Percentiles rank a stretch among this genome's conserved stretches.
Evolutionary conservation across 1,284 basidiomycete genomes (phyloP).

Genomic region (Abortiporus biennis): DNA sequence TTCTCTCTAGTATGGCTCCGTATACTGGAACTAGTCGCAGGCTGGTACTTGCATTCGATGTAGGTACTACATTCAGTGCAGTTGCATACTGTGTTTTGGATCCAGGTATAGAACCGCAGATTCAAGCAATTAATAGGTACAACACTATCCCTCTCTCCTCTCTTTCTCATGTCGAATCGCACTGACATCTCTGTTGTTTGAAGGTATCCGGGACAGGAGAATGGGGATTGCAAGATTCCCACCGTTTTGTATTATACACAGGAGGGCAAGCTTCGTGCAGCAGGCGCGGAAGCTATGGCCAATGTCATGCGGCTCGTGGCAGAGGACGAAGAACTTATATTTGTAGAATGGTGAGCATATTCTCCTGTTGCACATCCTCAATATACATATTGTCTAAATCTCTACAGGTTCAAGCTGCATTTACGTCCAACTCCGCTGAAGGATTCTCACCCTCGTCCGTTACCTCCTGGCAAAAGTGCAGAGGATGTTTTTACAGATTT

Average conservation of each 20-base stretch:
- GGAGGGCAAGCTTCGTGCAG: constrained; percentile 36
- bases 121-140: constrained; percentile 69
- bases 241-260: constrained; percentile 48
- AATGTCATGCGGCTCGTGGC: constrained; percentile 34
- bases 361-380: background rate
- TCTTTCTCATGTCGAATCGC: too few relatives aligned
- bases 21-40: constrained; percentile 8
- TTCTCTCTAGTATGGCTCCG: background rate
- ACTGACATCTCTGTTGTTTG: constrained; percentile 3
- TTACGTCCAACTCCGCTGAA: constrained; percentile 34
- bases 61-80: constrained; percentile 17
- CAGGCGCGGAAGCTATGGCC: constrained; percentile 46
- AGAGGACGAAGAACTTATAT: constrained; percentile 40
- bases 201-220: constrained; percentile 38
- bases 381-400: background rate
- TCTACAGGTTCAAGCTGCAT: constrained; percentile 53
- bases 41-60: constrained; percentile 15
- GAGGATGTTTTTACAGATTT: constrained; percentile 49
- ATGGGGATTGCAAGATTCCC: constrained; percentile 48
- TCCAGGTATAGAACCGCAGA: constrained; percentile 14
- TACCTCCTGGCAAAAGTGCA: constrained; percentile 41
- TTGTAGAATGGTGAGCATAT: constrained; percentile 43
- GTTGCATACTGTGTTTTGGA: constrained; percentile 16
- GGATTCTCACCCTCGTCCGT: constrained; percentile 29
- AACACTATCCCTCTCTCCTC: too few relatives aligned